Percentiles rank a stretch among this genome's conserved stretches.
phyloP scores from a whole-genome alignment of 2,329 filamentous ascomycete species.

The Dactylellina haptotyla region DNA sequence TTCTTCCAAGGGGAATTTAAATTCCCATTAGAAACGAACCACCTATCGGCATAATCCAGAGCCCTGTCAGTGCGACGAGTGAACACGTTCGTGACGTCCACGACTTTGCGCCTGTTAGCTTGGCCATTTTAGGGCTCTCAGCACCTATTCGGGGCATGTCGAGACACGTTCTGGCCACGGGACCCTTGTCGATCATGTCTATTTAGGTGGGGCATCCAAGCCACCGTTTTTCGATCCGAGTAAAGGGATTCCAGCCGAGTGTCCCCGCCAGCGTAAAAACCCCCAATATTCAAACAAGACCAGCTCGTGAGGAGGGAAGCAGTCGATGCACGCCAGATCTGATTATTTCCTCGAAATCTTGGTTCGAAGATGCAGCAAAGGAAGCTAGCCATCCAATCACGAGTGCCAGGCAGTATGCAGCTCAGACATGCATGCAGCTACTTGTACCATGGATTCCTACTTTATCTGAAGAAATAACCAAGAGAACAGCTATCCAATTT shows the following conservation, averaged over 20 bases:
- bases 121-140: not conserved
- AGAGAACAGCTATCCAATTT: not conserved
- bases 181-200: slow-evolving; percentile 24
- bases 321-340: slow-evolving; percentile 4
- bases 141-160: slow-evolving; percentile 16
- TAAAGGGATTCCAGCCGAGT: slow-evolving; percentile 29
- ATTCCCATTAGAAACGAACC: too few species aligned
- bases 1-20: too few species aligned
- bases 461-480: not conserved
- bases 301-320: slow-evolving; percentile 7
- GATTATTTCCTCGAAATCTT: not conserved
- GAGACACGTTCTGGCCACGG: slow-evolving; percentile 29
- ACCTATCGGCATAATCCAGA: too few species aligned
- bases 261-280: slow-evolving; percentile 15
- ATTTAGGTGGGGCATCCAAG: slow-evolving; percentile 29
- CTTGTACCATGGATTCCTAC: not conserved
- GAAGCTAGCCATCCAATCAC: slow-evolving; percentile 27
- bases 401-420: slow-evolving; percentile 15
- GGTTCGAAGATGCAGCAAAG: not conserved
- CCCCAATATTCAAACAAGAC: not conserved
- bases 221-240: slow-evolving; percentile 22
- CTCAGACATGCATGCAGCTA: slow-evolving; percentile 17
- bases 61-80: not conserved
- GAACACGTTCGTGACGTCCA: slow-evolving; percentile 5
- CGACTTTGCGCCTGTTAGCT: not conserved